These are phyloP conservation scores for Stachybotrys chlorohalonatus DNA, from an alignment of 2,329 filamentous ascomycete genomes.

Conservation along the genomic window DNA sequence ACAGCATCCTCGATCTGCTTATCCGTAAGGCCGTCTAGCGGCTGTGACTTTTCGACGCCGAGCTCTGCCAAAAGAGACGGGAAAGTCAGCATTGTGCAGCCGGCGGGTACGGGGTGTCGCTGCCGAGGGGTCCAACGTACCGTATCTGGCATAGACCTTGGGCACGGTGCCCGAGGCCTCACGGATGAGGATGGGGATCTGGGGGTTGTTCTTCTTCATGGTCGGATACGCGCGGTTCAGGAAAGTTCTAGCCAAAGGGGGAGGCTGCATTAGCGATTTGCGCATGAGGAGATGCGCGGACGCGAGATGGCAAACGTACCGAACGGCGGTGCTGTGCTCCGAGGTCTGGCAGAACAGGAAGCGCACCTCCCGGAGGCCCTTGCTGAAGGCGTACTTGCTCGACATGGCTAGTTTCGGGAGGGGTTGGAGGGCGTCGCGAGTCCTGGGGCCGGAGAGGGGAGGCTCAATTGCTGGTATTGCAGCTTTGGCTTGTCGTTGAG, in stretches of 20 bases:
- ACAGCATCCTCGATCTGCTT: slow-evolving; percentile 54
- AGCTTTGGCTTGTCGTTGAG: background rate
- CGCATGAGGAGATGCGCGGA: no score
- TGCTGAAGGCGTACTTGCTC: slow-evolving; percentile 83
- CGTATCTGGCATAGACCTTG: slow-evolving; percentile 86
- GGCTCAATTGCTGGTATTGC: slow-evolving; percentile 1
- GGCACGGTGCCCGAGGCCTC: slow-evolving; percentile 81
- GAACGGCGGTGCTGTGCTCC: slow-evolving; percentile 78
- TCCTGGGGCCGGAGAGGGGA: background rate
- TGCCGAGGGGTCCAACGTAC: slow-evolving; percentile 33
- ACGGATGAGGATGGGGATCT: slow-evolving; percentile 87
- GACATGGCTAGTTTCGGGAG: slow-evolving; percentile 53
- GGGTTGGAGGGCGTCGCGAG: background rate
- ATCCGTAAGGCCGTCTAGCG: slow-evolving; percentile 49
- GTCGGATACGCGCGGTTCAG: slow-evolving; percentile 86
- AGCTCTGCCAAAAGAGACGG: slow-evolving; percentile 29
- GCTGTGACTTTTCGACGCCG: slow-evolving; percentile 47
- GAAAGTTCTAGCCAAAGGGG: slow-evolving; percentile 59
- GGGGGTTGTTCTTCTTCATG: slow-evolving; percentile 99
- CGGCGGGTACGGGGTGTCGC: background rate
- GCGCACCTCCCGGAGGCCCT: slow-evolving; percentile 85
- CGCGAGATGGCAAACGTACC: slow-evolving; percentile 46
- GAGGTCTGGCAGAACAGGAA: slow-evolving; percentile 96
- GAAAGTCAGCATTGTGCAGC: background rate
- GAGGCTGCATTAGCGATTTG: background rate